Conservation (phyloP, 257 asterid species). For the Solanum pinnatisectum region DNA sequence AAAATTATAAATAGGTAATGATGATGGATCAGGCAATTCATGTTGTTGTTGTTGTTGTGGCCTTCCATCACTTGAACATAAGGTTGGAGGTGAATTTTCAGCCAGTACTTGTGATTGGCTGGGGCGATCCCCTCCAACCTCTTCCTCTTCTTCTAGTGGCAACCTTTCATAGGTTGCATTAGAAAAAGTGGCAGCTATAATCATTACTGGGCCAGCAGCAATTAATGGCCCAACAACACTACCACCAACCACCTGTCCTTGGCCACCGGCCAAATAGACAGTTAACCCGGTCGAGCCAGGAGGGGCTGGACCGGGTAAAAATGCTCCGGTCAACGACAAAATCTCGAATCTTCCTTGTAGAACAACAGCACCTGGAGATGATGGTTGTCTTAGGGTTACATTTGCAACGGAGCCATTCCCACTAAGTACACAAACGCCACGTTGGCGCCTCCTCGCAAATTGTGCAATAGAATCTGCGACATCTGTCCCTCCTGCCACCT, state of each 20-base stretch:
- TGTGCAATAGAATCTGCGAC: slow-evolving; percentile 54
- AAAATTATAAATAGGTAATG: slow-evolving; percentile 29
- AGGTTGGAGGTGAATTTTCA: slow-evolving; percentile 23
- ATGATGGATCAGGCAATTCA: slow-evolving; percentile 28
- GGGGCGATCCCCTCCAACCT: slow-evolving; percentile 1
- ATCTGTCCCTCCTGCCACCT: slow-evolving; percentile 46
- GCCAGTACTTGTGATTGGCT: not conserved
- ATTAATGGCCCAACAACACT: slow-evolving; percentile 56
- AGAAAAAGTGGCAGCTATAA: slow-evolving; percentile 53
- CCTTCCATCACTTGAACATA: slow-evolving; percentile 1
- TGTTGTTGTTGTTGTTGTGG: slow-evolving; percentile 13
- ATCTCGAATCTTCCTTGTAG: slow-evolving; percentile 61
- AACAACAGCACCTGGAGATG: slow-evolving; percentile 36
- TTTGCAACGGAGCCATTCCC: slow-evolving; percentile 56
- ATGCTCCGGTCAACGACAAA: slow-evolving; percentile 45
- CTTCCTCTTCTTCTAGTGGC: slow-evolving; percentile 48
- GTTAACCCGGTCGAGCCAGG: slow-evolving; percentile 53
- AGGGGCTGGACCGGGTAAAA: slow-evolving; percentile 54
- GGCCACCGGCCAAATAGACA: slow-evolving; percentile 50
- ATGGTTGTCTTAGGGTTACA: slow-evolving; percentile 49
- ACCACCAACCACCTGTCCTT: slow-evolving; percentile 70
- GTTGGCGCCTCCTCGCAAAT: slow-evolving; percentile 51
- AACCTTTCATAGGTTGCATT: slow-evolving; percentile 58
- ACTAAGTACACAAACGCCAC: slow-evolving; percentile 56
- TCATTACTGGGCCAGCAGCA: slow-evolving; percentile 54